These are phyloP conservation scores for Fragaria vesca DNA, from an alignment of 306 rosid species.

Conservation along the genomic window DNA sequence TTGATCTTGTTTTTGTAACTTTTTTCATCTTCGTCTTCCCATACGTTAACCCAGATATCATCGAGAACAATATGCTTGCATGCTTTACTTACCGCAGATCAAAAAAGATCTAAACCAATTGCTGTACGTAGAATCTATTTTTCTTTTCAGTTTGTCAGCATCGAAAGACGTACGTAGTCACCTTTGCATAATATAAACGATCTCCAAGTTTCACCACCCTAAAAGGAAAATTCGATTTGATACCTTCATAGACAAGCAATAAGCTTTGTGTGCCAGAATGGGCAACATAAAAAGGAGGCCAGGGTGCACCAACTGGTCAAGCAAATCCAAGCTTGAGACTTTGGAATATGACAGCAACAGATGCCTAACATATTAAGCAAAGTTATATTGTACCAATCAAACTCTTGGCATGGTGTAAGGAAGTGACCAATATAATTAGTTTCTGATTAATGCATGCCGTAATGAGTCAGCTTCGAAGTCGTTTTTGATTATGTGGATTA, in stretches of 20 bases:
- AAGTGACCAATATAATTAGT: not conserved
- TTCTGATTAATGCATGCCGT: not conserved
- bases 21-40: not conserved
- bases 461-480: not conserved
- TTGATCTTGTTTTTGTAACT: not conserved
- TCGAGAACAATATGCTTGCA: too few species aligned
- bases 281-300: conserved; percentile 2
- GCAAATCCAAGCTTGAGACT: not conserved
- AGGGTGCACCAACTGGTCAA: not conserved
- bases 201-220: not conserved
- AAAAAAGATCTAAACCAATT: not conserved
- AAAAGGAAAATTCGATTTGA: not conserved
- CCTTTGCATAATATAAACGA: not conserved
- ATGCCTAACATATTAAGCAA: conserved; percentile 7
- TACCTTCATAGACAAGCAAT: not conserved
- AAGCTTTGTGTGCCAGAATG: not conserved
- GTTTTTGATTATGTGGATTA: not conserved
- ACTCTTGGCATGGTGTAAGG: not conserved
- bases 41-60: not conserved
- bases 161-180: not conserved
- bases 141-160: conserved; percentile 4
- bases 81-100: not conserved
- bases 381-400: not conserved
- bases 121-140: not conserved
- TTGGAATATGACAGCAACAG: conserved; percentile 1